These are phyloP conservation scores for Colletotrichum sp. DNA, from an alignment of 2,329 filamentous ascomycete genomes.

Conservation along the genomic window DNA sequence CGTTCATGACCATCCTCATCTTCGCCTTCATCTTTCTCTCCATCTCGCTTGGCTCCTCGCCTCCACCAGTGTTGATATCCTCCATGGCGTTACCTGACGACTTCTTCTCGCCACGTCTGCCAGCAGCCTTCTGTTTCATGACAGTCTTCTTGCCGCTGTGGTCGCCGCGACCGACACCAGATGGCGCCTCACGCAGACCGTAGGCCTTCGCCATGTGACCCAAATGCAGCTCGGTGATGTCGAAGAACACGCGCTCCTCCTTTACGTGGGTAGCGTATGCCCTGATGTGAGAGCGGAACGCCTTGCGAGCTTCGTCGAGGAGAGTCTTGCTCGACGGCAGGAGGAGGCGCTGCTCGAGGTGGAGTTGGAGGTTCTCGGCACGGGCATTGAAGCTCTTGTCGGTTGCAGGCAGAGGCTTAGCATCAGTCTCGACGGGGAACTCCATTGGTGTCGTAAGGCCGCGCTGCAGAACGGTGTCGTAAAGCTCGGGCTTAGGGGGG, in stretches of 20 bases:
- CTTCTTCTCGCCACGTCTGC: slow-evolving; percentile 18
- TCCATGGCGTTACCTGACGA: slow-evolving; percentile 28
- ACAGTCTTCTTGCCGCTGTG: slow-evolving; percentile 48
- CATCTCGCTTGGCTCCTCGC: slow-evolving; percentile 48
- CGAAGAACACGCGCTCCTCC: slow-evolving; percentile 84
- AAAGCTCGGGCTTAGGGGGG: slow-evolving; percentile 54
- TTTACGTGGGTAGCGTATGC: slow-evolving; percentile 95
- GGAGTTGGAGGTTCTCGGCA: slow-evolving; percentile 63
- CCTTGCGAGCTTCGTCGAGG: slow-evolving; percentile 81
- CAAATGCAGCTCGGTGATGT: slow-evolving; percentile 88
- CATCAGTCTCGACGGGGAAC: slow-evolving; percentile 73
- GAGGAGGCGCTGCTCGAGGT: slow-evolving; percentile 64
- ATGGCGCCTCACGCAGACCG: slow-evolving; percentile 85
- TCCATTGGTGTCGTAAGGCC: slow-evolving; percentile 67
- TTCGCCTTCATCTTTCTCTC: slow-evolving; percentile 70
- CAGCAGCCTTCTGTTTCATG: slow-evolving; percentile 32
- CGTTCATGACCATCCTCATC: slow-evolving; percentile 60
- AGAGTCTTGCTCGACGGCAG: slow-evolving; percentile 53
- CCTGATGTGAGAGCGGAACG: slow-evolving; percentile 89
- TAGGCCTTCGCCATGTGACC: slow-evolving; percentile 96
- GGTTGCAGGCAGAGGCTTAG: slow-evolving; percentile 44
- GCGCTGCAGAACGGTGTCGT: slow-evolving; percentile 65
- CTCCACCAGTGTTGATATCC: slow-evolving; percentile 26
- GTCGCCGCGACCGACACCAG: slow-evolving; percentile 73
- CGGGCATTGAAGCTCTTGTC: slow-evolving; percentile 46